Evolutionary conservation across 2,329 filamentous ascomycete species (phyloP).

Genomic region (Verticillium tricorpus): DNA sequence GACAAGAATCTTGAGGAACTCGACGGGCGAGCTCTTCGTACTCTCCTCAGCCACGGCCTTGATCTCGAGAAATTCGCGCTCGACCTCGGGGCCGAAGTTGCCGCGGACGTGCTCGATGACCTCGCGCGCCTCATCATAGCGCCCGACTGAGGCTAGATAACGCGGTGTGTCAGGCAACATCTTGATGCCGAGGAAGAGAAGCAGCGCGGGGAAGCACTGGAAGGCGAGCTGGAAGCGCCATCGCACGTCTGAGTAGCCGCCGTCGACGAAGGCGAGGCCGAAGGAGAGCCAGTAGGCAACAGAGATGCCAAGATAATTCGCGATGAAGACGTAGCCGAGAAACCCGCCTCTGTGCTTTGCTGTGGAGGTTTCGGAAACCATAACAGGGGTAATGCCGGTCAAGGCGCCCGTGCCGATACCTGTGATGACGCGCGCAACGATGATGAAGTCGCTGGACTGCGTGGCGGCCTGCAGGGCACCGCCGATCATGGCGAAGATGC

Average conservation of each 20-base stretch:
- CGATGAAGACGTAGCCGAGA: constrained; percentile 67
- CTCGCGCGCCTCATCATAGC: constrained; percentile 62
- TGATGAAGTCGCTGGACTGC: constrained; percentile 40
- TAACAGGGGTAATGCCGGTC: constrained; percentile 67
- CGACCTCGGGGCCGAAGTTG: constrained; percentile 32
- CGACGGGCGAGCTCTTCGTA: constrained; percentile 27
- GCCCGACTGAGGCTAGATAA: constrained; percentile 62
- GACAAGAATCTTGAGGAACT: constrained; percentile 32
- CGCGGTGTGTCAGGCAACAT: constrained; percentile 68
- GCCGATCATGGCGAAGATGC: constrained; percentile 42
- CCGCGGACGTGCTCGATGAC: constrained; percentile 63
- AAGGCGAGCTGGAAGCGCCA: constrained; percentile 69
- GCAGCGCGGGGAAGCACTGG: constrained; percentile 60
- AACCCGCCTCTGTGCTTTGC: constrained; percentile 65
- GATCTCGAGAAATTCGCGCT: constrained; percentile 57
- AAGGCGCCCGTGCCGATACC: constrained; percentile 66
- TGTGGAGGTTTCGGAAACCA: constrained; percentile 65
- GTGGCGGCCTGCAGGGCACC: constrained; percentile 41
- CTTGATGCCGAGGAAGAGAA: constrained; percentile 53
- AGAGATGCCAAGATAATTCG: constrained; percentile 54
- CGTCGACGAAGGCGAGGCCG: constrained; percentile 13
- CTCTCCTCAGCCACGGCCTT: constrained; percentile 33
- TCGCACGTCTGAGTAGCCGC: not conserved
- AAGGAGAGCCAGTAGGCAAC: constrained; percentile 35
- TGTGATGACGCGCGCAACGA: constrained; percentile 53